Base-by-base conservation (phyloP, 208 protist genomes). In the Crithidia mellificae region DNA sequence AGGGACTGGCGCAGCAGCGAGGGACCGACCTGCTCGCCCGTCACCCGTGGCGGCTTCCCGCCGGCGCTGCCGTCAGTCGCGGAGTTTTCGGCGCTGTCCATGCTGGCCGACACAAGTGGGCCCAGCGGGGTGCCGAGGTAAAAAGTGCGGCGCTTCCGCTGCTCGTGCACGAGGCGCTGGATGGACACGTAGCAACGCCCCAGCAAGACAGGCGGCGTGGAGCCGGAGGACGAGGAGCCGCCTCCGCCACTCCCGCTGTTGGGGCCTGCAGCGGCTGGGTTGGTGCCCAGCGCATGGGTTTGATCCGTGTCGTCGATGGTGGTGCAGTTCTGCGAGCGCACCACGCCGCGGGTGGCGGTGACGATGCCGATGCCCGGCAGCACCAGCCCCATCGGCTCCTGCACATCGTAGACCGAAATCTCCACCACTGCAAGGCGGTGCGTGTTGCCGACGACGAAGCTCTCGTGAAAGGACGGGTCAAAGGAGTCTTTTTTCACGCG, bases 391-490 rank as follows among this genome's bases (percentile, higher is more conserved):
- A 56, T 75, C 14, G 75, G 56, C 57, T 84, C 67, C 43, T 71
- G 61, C 17, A 79, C 75, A 68, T 89, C 68, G 61, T 88, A 90
- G 22, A 89, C 78, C 2, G 68, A 67, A 0, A 93, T 57, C 62
- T 93, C 80, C 52, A 96, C 75, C 34, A 88, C 71, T 15, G 91
- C 86, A 14, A 92, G 64, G 39, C 81, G 84, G 58, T 96, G 85
- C 15, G 86, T 93, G 68, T 92, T 92, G 58, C 79, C 86, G 0
- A 93, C 83, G 24, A 80, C 55, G 50, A 96, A 96, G 24, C 71
- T 84, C n/a, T 92, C 85, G 38, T 83, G 63, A 62, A 81, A 96
- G 15, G 47, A 19, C 8, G 84, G 70, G 1, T 24, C 41, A 63
- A 83, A 80, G 24, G 72, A 80, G 70, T 85, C 75, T 2, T 69